Evolutionary conservation across 192 early-diverging fungal species (phyloP).

Genomic region (Kickxella alabastrina): DNA sequence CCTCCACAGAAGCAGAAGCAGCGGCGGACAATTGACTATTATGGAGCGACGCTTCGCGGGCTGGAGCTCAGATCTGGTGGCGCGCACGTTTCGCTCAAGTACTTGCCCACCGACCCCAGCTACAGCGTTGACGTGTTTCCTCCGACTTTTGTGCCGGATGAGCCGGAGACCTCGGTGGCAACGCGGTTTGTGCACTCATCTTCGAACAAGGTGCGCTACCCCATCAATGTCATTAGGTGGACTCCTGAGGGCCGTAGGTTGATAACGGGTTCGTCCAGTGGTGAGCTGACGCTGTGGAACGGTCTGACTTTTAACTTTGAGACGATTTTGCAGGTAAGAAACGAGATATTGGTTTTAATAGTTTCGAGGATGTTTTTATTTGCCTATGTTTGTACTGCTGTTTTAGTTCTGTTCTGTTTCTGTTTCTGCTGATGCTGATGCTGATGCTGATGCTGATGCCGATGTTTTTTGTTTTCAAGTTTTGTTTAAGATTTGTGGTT

Average conservation of each 20-base stretch:
- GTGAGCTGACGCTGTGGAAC: conserved; percentile 97
- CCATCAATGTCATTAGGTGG: conserved; percentile 92
- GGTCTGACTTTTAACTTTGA: conserved; percentile 98
- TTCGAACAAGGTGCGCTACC: conserved; percentile 90
- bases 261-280: conserved; percentile 87
- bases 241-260: conserved; percentile 93
- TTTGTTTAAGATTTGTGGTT: too few relatives aligned
- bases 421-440: too few relatives aligned
- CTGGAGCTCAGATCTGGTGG: conserved; percentile 49
- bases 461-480: too few relatives aligned
- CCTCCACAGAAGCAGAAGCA: conserved; percentile 86
- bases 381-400: too few relatives aligned
- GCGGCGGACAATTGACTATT: conserved; percentile 91
- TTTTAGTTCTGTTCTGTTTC: too few relatives aligned
- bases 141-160: conserved; percentile 46
- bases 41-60: conserved; percentile 73
- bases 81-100: conserved; percentile 13
- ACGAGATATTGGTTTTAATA: background rate
- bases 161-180: conserved; percentile 39
- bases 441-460: too few relatives aligned
- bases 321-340: conserved; percentile 77
- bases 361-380: too few relatives aligned
- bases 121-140: conserved; percentile 52
- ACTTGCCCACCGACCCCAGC: conserved; percentile 36
- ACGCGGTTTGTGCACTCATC: conserved; percentile 39